These are phyloP conservation scores for Pseudogymnoascus sp. DNA, from an alignment of 2,329 filamentous ascomycete species.

Conservation along the genomic window DNA sequence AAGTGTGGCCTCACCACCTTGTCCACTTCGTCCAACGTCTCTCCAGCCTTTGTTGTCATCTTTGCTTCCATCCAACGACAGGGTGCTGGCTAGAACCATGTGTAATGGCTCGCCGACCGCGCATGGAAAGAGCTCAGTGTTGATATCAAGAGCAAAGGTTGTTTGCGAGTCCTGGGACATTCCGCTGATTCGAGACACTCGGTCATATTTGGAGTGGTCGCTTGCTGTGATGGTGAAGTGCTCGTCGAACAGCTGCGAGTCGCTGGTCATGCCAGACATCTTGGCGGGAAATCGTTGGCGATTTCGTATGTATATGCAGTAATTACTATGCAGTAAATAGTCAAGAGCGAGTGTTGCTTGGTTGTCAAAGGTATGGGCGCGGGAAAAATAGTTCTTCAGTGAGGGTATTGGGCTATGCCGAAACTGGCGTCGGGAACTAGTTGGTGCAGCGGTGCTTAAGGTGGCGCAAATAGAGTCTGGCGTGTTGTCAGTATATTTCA, in stretches of 20 bases:
- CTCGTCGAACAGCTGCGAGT: conserved; percentile 90
- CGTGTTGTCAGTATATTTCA: not conserved
- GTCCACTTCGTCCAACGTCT: conserved; percentile 51
- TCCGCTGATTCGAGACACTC: conserved; percentile 76
- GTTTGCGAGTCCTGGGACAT: conserved; percentile 67
- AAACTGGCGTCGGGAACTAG: not conserved
- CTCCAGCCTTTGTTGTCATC: conserved; percentile 75
- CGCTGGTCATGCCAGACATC: conserved; percentile 47
- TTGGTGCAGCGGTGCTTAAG: not conserved
- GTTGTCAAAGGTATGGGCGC: not conserved
- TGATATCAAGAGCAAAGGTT: conserved; percentile 81
- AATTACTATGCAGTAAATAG: not conserved
- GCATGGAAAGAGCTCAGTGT: conserved; percentile 83
- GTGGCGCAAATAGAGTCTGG: not conserved
- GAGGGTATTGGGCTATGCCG: not conserved
- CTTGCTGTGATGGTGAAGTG: conserved; percentile 73
- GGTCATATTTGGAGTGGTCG: conserved; percentile 88
- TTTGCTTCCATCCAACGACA: conserved; percentile 78
- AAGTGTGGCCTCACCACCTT: conserved; percentile 48
- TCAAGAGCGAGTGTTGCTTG: not conserved
- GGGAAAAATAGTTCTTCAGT: not conserved
- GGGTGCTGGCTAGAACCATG: conserved; percentile 73
- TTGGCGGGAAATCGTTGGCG: not conserved
- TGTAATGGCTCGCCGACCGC: conserved; percentile 66
- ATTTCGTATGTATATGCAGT: not conserved